These are phyloP conservation scores for Venturia effusa DNA, from an alignment of 2,329 filamentous ascomycete species.

Conservation along the genomic window DNA sequence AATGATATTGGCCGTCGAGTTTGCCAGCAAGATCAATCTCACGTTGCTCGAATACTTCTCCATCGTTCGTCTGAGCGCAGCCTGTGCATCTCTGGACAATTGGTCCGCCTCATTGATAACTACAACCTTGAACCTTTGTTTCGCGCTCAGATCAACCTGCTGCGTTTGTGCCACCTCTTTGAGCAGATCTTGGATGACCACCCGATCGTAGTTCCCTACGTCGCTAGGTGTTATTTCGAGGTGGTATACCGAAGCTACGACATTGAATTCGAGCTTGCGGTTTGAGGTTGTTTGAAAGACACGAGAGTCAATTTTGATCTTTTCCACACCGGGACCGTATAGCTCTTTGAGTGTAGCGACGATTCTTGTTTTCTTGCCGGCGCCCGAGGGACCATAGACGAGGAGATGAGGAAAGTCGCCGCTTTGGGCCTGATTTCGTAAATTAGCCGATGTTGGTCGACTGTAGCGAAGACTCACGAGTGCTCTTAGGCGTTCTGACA, in stretches of 20 bases:
- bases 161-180: slow-evolving; percentile 99
- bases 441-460: neutral
- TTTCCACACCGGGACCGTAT: slow-evolving; percentile 94
- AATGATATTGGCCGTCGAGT: slow-evolving; percentile 96
- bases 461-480: slow-evolving; percentile 48
- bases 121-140: slow-evolving; percentile 93
- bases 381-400: slow-evolving; percentile 91
- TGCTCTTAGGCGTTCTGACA: slow-evolving; percentile 77
- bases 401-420: slow-evolving; percentile 97
- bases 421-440: slow-evolving; percentile 63
- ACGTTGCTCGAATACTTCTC: slow-evolving; percentile 98
- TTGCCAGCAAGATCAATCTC: slow-evolving; percentile 81
- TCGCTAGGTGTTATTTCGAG: slow-evolving; percentile 97
- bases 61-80: slow-evolving; percentile 90
- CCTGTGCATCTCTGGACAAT: slow-evolving; percentile 86
- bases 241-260: slow-evolving; percentile 93
- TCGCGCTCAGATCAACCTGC: slow-evolving; percentile 87
- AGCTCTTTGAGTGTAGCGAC: slow-evolving; percentile 91
- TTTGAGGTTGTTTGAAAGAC: slow-evolving; percentile 94
- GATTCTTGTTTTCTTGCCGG: slow-evolving; percentile 95
- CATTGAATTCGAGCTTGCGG: slow-evolving; percentile 98
- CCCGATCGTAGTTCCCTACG: slow-evolving; percentile 90
- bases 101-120: slow-evolving; percentile 99
- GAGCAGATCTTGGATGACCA: slow-evolving; percentile 87
- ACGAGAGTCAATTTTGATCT: slow-evolving; percentile 97